Conservation (phyloP, 1,284 basidiomycete genomes). For the Apiotrichum montevideense region DNA sequence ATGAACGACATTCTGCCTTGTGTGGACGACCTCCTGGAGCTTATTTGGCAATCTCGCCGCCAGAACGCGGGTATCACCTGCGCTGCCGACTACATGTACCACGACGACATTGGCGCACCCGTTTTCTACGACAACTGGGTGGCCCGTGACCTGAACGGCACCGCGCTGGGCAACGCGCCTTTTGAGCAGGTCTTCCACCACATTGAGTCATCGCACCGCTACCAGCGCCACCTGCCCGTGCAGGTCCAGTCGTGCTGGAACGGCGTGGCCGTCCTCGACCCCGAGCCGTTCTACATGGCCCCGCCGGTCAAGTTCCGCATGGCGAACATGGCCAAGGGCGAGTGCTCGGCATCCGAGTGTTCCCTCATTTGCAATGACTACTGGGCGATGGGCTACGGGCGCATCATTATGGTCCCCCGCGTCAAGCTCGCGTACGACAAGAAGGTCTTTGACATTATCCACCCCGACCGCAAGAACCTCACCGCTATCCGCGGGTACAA, state of each 20-base stretch:
- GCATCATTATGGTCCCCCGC: slow-evolving; percentile 91
- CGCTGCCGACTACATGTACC: slow-evolving; percentile 96
- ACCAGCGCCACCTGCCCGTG: slow-evolving; percentile 81
- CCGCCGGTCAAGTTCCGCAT: slow-evolving; percentile 88
- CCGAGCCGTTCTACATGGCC: slow-evolving; percentile 81
- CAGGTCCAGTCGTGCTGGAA: slow-evolving; percentile 98
- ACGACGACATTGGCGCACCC: slow-evolving; percentile 80
- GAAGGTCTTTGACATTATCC: slow-evolving; percentile 89
- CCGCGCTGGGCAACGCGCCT: slow-evolving; percentile 89
- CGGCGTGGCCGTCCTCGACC: slow-evolving; percentile 85
- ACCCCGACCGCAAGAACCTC: slow-evolving; percentile 77
- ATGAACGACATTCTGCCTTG: slow-evolving; percentile 98
- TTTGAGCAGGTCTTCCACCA: slow-evolving; percentile 91
- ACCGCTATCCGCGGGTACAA: slow-evolving; percentile 89
- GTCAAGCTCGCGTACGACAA: slow-evolving; percentile 91
- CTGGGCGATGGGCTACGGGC: slow-evolving; percentile 83
- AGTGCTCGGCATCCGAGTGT: slow-evolving; percentile 90
- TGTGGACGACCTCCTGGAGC: slow-evolving; percentile 87
- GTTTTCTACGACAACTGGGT: slow-evolving; percentile 99
- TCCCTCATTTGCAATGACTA: slow-evolving; percentile 86
- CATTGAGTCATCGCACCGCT: slow-evolving; percentile 63
- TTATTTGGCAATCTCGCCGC: slow-evolving; percentile 83
- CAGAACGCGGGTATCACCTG: slow-evolving; percentile 96
- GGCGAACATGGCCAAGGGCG: slow-evolving; percentile 69
- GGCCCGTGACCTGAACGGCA: slow-evolving; percentile 92